Conservation (phyloP, 805 yeast genomes). For the Nadsonia fulvescens region DNA sequence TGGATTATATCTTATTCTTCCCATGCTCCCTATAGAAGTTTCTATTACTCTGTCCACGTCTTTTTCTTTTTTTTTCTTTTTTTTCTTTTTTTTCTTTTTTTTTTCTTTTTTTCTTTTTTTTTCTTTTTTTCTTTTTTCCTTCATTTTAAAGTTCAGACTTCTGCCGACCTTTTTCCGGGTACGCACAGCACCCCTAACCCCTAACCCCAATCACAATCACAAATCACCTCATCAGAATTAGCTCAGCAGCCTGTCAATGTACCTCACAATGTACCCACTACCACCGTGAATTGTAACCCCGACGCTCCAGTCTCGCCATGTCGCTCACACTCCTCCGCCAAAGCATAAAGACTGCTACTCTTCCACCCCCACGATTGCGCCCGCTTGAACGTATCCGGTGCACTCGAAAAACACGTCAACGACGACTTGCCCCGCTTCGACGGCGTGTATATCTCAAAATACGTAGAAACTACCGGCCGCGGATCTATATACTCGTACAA, state of each 20-base stretch:
- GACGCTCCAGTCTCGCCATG: too few species aligned
- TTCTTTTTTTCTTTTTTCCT: not conserved
- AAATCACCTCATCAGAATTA: too few species aligned
- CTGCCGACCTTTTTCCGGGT: too few species aligned
- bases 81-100: not conserved
- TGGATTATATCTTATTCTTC: too few species aligned
- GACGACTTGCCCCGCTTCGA: slow-evolving; percentile 27
- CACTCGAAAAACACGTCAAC: slow-evolving; percentile 32
- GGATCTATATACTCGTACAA: slow-evolving; percentile 24
- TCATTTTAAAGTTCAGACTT: too few species aligned
- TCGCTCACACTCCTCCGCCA: slow-evolving; percentile 32
- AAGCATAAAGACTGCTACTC: slow-evolving; percentile 33
- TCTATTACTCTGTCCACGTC: not conserved
- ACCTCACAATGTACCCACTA: too few species aligned
- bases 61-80: not conserved
- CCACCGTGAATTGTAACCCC: too few species aligned
- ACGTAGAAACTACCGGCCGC: slow-evolving; percentile 27
- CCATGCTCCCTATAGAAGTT: too few species aligned
- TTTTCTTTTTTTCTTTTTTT: not conserved
- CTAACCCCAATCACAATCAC: too few species aligned
- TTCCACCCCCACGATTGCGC: slow-evolving; percentile 50
- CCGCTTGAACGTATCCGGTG: slow-evolving; percentile 32
- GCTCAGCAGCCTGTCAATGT: too few species aligned
- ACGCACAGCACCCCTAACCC: too few species aligned
- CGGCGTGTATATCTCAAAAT: slow-evolving; percentile 35